Evolutionary conservation across 805 yeast species (phyloP), one percentile per base, ranked within the genome.

Genomic region (Ogataea trehaloabstinens): DNA sequence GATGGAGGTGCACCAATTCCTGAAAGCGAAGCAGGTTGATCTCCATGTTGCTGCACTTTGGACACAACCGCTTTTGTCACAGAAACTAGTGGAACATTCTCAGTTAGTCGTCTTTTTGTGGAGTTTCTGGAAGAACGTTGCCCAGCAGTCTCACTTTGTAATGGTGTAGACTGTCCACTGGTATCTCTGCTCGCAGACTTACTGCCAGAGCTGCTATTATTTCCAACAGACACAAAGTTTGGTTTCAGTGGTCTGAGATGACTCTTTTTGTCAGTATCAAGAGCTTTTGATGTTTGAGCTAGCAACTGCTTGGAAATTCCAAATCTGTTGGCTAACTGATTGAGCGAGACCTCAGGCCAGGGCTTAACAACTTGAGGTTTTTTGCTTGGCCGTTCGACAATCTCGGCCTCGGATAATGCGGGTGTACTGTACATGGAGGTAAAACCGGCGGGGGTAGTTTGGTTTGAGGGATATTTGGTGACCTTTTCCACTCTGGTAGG

Each of bases 271-370:
- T 44, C 46, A 18, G 25, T 42, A 13, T 24, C 40, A 4, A 47
- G 28, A 8, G 25, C 31, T 28, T 45, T 46, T 20, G 46, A 44
- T 5, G 48, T 36, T 28, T 43, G 49, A 12, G 35, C 6, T 8
- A 48, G 30, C 32, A 43, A 48, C 12, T 52, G 53, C 28, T 48
- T 50, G 6, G 63, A 47, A 17, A 58, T 42, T 17, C 53, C 54
- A 33, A 56, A 56, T 40, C 56, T 44, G 10, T 44, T 42, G 2
- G 61, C 61, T 19, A 58, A 36, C 43, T 56, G 60, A 31, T 38
- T 48, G n/a, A 56, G 41, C 6, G 63, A 50, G 8, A 51, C 46
- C 37, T 58, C 61, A 5, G 55, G 55, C 60, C 60, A 56, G 11
- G 61, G 61, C 34, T 46, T 51, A 30, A 51, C 52, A 10, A 52